Conservation (phyloP, 2,329 filamentous ascomycete species). For the Colletotrichum sojae region DNA sequence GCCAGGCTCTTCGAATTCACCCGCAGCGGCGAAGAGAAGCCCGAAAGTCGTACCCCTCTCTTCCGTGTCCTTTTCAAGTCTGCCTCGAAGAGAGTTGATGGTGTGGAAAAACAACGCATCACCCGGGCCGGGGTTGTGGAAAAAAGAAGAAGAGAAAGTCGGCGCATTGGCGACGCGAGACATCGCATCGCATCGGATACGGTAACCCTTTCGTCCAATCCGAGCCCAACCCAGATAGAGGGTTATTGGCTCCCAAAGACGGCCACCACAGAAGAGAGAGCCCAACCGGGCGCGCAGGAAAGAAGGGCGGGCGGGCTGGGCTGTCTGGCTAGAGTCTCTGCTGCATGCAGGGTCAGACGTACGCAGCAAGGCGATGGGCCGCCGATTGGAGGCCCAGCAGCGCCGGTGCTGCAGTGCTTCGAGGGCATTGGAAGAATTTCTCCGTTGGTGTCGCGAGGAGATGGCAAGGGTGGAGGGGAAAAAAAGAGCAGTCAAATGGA, state of each 20-base stretch:
- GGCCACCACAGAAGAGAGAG: constrained; percentile 15
- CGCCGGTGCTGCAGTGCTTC: not conserved
- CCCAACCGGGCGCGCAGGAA: constrained; percentile 25
- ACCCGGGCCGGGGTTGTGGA: constrained; percentile 27
- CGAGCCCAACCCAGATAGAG: constrained; percentile 37
- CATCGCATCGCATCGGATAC: too few relatives aligned
- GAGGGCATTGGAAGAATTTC: constrained; percentile 40
- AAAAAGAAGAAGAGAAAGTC: constrained; percentile 9
- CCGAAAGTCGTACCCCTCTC: constrained; percentile 28
- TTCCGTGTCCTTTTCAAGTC: too few relatives aligned
- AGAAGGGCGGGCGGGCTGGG: constrained; percentile 4
- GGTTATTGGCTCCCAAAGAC: constrained; percentile 38
- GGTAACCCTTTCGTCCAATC: constrained; percentile 32
- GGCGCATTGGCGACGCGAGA: constrained; percentile 9
- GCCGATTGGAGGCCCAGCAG: constrained; percentile 34
- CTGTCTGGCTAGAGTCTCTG: constrained; percentile 10
- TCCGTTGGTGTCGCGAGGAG: constrained; percentile 22
- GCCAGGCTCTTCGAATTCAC: constrained; percentile 16
- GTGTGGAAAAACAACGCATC: constrained; percentile 28
- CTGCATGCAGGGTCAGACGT: constrained; percentile 42
- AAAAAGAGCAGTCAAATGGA: too few relatives aligned
- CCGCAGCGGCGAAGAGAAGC: constrained; percentile 20
- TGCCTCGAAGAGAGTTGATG: constrained; percentile 3
- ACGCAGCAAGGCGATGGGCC: constrained; percentile 36
- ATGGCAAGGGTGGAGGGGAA: not conserved